Evolutionary conservation across 2,329 filamentous ascomycete species (phyloP).

Genomic region (Cercospora brassicicola): DNA sequence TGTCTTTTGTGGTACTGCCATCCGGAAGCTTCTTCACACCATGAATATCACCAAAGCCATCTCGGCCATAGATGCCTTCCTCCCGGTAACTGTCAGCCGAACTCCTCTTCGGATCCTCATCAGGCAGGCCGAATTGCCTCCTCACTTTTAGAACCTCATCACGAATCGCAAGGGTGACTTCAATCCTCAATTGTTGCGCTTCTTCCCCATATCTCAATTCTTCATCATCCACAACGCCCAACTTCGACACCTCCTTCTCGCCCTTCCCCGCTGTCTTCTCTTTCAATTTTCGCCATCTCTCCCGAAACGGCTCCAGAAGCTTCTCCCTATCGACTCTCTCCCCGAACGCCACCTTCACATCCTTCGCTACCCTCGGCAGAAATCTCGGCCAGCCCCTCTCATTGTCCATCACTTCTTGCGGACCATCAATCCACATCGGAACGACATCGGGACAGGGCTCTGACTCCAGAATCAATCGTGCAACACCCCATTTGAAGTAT

Average conservation of each 20-base stretch:
- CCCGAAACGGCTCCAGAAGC: constrained; percentile 74
- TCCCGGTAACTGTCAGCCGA: constrained; percentile 77
- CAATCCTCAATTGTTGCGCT: constrained; percentile 72
- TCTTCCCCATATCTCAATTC: constrained; percentile 69
- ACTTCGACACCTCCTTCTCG: constrained; percentile 15
- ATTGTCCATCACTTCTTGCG: constrained; percentile 85
- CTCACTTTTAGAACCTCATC: constrained; percentile 79
- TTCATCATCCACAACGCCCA: constrained; percentile 66
- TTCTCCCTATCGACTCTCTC: constrained; percentile 71
- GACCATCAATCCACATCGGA: constrained; percentile 92
- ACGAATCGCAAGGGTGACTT: constrained; percentile 76
- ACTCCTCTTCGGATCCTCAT: constrained; percentile 75
- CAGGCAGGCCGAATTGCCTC: constrained; percentile 68
- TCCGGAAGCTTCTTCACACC: constrained; percentile 57
- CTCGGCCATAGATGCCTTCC: constrained; percentile 50
- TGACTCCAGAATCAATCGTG: constrained; percentile 84
- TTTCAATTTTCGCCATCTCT: constrained; percentile 69
- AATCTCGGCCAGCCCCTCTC: constrained; percentile 75
- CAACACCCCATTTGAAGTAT: constrained; percentile 98
- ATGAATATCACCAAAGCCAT: constrained; percentile 39
- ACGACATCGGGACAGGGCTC: constrained; percentile 85
- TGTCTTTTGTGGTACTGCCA: constrained; percentile 61
- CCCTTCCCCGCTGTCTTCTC: constrained; percentile 49
- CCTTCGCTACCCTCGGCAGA: constrained; percentile 71
- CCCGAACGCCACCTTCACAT: constrained; percentile 74